A percentile compares a stretch with the other conserved stretches of the same genome.
These are phyloP conservation scores for Cyberlindnera mrakii DNA, from an alignment of 805 yeast genomes.

Conservation along the genomic window DNA sequence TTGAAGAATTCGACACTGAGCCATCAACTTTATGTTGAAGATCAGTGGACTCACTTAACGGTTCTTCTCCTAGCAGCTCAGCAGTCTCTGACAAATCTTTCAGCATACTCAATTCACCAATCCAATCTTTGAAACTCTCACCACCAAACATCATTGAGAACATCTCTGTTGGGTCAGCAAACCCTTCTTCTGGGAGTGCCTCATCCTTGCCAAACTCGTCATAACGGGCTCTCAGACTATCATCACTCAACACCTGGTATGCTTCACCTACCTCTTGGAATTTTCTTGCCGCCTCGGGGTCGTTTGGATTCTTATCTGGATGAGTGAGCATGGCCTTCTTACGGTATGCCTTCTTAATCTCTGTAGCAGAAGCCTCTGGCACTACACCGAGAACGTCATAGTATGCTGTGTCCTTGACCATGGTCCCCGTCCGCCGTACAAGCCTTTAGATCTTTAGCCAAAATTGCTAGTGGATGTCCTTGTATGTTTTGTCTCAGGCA, in stretches of 20 bases:
- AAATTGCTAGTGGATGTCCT: no score
- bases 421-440: neutral
- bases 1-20: neutral
- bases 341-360: slow-evolving; percentile 91
- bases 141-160: slow-evolving; percentile 84
- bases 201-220: slow-evolving; percentile 82
- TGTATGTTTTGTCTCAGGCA: no score
- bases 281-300: slow-evolving; percentile 80
- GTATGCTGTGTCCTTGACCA: slow-evolving; percentile 64
- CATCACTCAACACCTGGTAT: slow-evolving; percentile 75
- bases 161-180: slow-evolving; percentile 82
- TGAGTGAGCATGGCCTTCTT: slow-evolving; percentile 84
- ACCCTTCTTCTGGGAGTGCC: slow-evolving; percentile 64
- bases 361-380: slow-evolving; percentile 66
- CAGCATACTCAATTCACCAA: slow-evolving; percentile 69
- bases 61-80: slow-evolving; percentile 32
- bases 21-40: slow-evolving; percentile 4
- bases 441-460: neutral
- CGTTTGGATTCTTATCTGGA: slow-evolving; percentile 96
- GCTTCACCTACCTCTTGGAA: slow-evolving; percentile 74
- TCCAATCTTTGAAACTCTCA: slow-evolving; percentile 69
- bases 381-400: slow-evolving; percentile 73
- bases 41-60: slow-evolving; percentile 20
- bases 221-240: slow-evolving; percentile 60
- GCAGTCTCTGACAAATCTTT: slow-evolving; percentile 56